Conservation (phyloP, 2,329 filamentous ascomycete genomes). For the Nothomitra cinnamomea region DNA sequence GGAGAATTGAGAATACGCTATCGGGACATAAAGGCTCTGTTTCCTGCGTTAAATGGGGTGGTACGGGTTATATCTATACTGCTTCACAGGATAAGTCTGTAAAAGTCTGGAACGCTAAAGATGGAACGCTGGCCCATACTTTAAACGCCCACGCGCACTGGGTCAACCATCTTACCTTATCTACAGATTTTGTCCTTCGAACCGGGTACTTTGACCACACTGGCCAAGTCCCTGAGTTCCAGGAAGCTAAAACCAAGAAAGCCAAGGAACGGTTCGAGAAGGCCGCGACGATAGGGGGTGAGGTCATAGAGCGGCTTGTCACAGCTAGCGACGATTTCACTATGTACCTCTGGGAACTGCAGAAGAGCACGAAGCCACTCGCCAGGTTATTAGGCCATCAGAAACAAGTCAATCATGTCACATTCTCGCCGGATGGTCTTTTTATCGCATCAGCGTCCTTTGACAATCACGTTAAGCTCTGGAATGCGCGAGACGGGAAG, state of each 20-base stretch:
- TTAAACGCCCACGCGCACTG: conserved; percentile 76
- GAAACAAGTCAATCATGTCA: conserved; percentile 91
- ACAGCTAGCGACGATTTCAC: conserved; percentile 92
- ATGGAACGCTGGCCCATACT: conserved; percentile 65
- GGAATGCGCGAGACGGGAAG: conserved; percentile 57
- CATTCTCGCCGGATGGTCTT: conserved; percentile 77
- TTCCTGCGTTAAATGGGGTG: conserved; percentile 87
- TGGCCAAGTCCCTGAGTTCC: conserved; percentile 47
- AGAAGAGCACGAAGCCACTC: conserved; percentile 62
- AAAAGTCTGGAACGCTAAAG: conserved; percentile 71
- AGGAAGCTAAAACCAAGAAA: conserved; percentile 54
- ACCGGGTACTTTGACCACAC: conserved; percentile 79
- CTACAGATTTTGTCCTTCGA: conserved; percentile 75
- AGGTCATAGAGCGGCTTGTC: conserved; percentile 67
- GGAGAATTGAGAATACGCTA: conserved; percentile 63
- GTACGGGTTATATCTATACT: conserved; percentile 70
- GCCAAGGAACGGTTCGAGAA: conserved; percentile 74
- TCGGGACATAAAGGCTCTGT: conserved; percentile 81
- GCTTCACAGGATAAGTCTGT: conserved; percentile 83
- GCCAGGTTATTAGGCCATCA: conserved; percentile 86
- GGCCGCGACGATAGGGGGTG: conserved; percentile 58
- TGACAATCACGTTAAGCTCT: conserved; percentile 90
- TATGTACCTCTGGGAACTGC: conserved; percentile 88
- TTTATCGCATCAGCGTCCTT: conserved; percentile 79
- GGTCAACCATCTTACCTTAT: conserved; percentile 88